These are phyloP conservation scores for Capsicum baccatum DNA, from an alignment of 257 asterid species.

Conservation along the genomic window DNA sequence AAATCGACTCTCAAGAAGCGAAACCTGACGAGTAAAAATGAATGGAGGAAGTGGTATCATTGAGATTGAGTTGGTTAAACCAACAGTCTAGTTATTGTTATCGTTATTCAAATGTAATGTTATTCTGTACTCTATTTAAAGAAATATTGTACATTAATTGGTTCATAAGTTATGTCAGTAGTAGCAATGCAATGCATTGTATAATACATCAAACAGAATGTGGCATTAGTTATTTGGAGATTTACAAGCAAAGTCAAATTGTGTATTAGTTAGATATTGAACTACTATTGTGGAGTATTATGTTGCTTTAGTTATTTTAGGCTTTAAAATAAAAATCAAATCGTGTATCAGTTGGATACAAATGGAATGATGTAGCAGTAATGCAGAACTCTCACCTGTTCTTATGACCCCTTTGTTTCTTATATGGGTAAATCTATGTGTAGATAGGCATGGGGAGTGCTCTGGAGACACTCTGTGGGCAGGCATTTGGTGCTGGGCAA, in stretches of 20 bases:
- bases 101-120: conserved; percentile 5
- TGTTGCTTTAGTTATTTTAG: neutral
- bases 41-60: neutral
- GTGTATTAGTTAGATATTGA: neutral
- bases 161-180: too few relatives aligned
- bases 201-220: too few relatives aligned
- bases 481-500: conserved; percentile 85
- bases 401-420: too few relatives aligned
- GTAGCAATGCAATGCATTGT: too few relatives aligned
- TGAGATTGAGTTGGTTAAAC: neutral
- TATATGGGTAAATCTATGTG: neutral
- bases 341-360: neutral
- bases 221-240: neutral
- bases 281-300: neutral
- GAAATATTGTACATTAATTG: neutral
- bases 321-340: neutral
- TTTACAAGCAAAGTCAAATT: neutral
- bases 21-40: too few relatives aligned
- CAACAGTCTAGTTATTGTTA: neutral
- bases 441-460: conserved; percentile 99
- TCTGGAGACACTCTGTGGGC: conserved; percentile 88
- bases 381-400: too few relatives aligned
- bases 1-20: too few relatives aligned
- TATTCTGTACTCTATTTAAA: neutral
- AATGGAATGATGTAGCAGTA: too few relatives aligned